Base-by-base conservation (phyloP, 164 flowering plant genomes). In the Pachysandra terminalis region DNA sequence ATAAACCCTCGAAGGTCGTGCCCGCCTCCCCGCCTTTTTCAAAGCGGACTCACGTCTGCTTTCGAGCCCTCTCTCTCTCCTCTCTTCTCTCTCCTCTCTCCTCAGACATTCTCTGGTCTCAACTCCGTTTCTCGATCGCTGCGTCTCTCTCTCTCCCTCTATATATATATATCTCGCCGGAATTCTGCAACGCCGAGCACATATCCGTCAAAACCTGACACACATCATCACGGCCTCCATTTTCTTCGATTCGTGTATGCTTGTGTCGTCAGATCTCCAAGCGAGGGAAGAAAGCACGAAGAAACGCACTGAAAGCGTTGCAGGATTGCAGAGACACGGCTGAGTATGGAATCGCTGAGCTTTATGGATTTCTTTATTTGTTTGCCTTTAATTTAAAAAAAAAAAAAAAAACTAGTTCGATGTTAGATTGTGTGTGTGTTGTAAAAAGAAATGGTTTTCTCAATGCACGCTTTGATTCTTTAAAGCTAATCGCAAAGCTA, bases 11-110 rank as follows among this genome's bases (percentile, higher is more conserved):
- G 63, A 60, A 37, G 8, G 48, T n/a, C 22, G 63, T 37, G 63
- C 66, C 45, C 66, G 52, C 64, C 67, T 45, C 67, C 67, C 41
- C 32, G 28, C 57, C 71, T 72, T 72, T 72, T 59, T 72, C 75
- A 66, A 66, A 61, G 74, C 51, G 54, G 61, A 37, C 70, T 72
- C 70, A 61, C 75, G 70, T 41, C 63, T 72, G 60, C 65, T 68
- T 68, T 64, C 71, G 65, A 25, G 45, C 59, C 49, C 22, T 48
- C 3, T 3, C 32, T 3, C 24, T 28, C 23, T 63, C 48, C 53
- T 19, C 27, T 45, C 16, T 23, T 27, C 64, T 56, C 62, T 21
- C 51, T 40, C n/a, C n/a, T n/a, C n/a, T n/a, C n/a, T n/a, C n/a
- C n/a, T 35, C 63, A 59, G 71, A 51, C 71, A 63, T 71, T 71